Evolutionary conservation across 2,329 filamentous ascomycete species (phyloP).

Genomic region (Arthrobotrys sinensis): DNA sequence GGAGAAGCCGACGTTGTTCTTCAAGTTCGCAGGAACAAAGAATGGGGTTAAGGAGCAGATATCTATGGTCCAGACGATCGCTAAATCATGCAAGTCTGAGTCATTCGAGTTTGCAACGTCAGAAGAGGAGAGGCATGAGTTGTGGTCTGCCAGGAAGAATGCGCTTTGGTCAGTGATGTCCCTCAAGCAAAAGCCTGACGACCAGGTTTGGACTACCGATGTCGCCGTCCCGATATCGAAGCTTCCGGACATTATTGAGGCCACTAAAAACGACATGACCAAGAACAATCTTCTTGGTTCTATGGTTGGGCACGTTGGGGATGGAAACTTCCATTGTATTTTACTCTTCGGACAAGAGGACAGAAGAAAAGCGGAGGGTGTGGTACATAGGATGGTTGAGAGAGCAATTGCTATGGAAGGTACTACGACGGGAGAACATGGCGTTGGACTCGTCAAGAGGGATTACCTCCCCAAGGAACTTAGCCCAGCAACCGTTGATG

Average conservation of each 20-base stretch:
- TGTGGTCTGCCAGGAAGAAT: constrained; percentile 83
- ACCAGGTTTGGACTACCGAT: constrained; percentile 83
- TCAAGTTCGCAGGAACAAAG: constrained; percentile 84
- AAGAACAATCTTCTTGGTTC: constrained; percentile 74
- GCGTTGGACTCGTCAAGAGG: constrained; percentile 85
- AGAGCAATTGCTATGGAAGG: constrained; percentile 87
- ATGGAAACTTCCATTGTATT: constrained; percentile 84
- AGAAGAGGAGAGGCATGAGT: constrained; percentile 76
- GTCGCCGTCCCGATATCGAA: constrained; percentile 82
- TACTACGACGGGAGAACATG: constrained; percentile 88
- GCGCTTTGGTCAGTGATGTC: constrained; percentile 81
- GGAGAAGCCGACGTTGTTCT: constrained; percentile 83
- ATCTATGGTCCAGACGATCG: constrained; percentile 76
- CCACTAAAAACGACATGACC: constrained; percentile 77
- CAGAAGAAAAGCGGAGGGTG: constrained; percentile 76
- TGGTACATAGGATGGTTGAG: constrained; percentile 89
- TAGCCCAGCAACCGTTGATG: constrained; percentile 80
- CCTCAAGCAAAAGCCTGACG: constrained; percentile 73
- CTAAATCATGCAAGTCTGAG: constrained; percentile 74
- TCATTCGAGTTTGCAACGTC: constrained; percentile 79
- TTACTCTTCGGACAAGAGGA: constrained; percentile 78
- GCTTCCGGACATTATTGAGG: constrained; percentile 80
- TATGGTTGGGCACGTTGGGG: constrained; percentile 81
- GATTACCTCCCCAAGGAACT: constrained; percentile 86
- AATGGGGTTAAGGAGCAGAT: constrained; percentile 84